phyloP scores from a whole-genome alignment of 2,329 filamentous ascomycete genomes.

The Thielaviopsis musarum region DNA sequence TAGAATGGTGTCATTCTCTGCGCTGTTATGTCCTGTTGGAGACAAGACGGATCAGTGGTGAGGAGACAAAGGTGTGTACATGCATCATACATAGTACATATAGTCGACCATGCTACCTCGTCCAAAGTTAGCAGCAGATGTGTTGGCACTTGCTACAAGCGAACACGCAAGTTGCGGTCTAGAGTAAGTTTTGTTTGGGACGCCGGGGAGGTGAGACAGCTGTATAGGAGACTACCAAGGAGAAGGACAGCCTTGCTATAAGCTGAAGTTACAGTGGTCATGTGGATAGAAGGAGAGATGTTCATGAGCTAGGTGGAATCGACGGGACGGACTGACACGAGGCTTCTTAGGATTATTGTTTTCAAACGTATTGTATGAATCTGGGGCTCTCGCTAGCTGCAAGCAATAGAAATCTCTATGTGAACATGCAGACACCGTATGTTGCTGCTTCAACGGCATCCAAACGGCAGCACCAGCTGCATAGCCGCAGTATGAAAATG shows the following conservation, averaged over 20 bases:
- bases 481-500: too few species aligned
- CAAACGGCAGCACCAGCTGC: too few species aligned
- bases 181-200: background rate
- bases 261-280: background rate
- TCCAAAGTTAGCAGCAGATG: background rate
- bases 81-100: background rate
- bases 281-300: background rate
- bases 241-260: background rate
- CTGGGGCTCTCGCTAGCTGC: too few species aligned
- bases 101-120: background rate
- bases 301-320: background rate
- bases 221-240: background rate
- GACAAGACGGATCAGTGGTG: background rate
- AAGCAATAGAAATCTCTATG: too few species aligned
- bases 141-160: background rate
- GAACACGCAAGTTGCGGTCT: background rate
- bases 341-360: too few species aligned
- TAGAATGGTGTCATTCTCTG: background rate
- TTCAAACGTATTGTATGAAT: too few species aligned
- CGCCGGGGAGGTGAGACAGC: background rate
- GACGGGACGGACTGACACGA: background rate
- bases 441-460: too few species aligned
- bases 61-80: background rate
- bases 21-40: background rate
- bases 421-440: too few species aligned